Base-by-base conservation (phyloP, 192 early-diverging fungal genomes). In the Podila minutissima region DNA sequence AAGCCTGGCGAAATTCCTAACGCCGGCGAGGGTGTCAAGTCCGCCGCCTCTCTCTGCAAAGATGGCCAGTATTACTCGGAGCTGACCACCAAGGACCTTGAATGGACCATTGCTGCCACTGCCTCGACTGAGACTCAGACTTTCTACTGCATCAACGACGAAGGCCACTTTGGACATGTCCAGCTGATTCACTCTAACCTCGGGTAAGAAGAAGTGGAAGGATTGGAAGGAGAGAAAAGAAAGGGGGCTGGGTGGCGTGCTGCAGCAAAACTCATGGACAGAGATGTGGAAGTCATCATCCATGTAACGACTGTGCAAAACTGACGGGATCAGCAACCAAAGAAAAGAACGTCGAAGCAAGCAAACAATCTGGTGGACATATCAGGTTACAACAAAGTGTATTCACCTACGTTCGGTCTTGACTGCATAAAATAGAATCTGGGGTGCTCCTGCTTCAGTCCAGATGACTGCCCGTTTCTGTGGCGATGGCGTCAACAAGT, bases 111-210 rank as follows among this genome's bases (percentile, higher is more conserved):
- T 35, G 87, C 92, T 64, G 83, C 90, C 69, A 91, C 91, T 38
- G 89, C 91, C 12, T 92, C 94, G 8, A 96, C 97, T 7, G 97
- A 98, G 84, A 94, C 91, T 32, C 95, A 96, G 75, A 94, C 94
- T 17, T 92, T 95, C 74, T 97, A 98, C 82, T 74, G 95, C 38
- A 88, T 91, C 55, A 89, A 89, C 12, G 83, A 93, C 61, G 76
- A 88, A 24, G 97, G 97, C 7, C 86, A 86, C 64, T 90, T 93
- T 79, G 90, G 90, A n/a, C 92, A 97, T 85, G 88, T 97, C 19
- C 97, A 98, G 83, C 85, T 97, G 82, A 95, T 95, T 67, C 96
- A 96, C 88, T 95, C 94, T 13, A 95, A 94, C 57, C 85, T 98
- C 64, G 89, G 91, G 83, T 89, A 90, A 61, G 83, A 22, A 24